phyloP scores from a whole-genome alignment of 345 rosid species.

The Hibiscus mutabilis region DNA sequence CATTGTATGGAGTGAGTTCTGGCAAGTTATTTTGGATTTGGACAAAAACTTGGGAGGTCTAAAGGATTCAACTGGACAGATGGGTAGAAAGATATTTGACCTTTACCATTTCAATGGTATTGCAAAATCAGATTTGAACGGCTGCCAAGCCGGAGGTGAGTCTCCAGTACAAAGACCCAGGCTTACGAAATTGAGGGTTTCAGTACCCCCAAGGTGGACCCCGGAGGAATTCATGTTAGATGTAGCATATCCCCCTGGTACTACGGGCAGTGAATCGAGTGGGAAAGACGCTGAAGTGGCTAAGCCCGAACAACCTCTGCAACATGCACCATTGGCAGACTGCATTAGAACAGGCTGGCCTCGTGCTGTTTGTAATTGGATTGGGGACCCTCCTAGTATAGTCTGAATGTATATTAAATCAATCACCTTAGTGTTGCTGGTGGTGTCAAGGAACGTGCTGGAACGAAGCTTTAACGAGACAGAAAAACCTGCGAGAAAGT shows the following conservation, averaged over 20 bases:
- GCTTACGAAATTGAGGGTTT: conserved; percentile 77
- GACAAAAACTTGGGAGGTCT: conserved; percentile 78
- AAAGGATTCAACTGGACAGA: conserved; percentile 78
- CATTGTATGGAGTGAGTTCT: conserved; percentile 96
- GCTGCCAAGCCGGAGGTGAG: conserved; percentile 50
- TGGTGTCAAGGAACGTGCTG: not conserved
- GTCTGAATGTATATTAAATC: conserved; percentile 32
- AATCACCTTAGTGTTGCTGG: not conserved
- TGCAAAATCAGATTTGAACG: conserved; percentile 85
- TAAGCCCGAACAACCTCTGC: conserved; percentile 62
- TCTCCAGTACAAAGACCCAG: conserved; percentile 83
- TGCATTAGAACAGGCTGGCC: conserved; percentile 94
- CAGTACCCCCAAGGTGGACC: conserved; percentile 98
- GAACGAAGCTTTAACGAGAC: not conserved
- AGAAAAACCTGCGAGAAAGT: not conserved
- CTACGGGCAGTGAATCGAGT: conserved; percentile 30
- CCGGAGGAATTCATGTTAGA: conserved; percentile 88
- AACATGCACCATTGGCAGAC: conserved; percentile 92
- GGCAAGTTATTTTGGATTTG: conserved; percentile 79
- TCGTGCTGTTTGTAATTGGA: conserved; percentile 83
- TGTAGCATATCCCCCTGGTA: conserved; percentile 35
- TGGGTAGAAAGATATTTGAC: conserved; percentile 96
- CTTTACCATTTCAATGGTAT: conserved; percentile 95
- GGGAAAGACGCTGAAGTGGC: conserved; percentile 42
- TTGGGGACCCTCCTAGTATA: conserved; percentile 94